phyloP scores from a whole-genome alignment of 2,329 filamentous ascomycete genomes.

The Magnaporthales sp. region DNA sequence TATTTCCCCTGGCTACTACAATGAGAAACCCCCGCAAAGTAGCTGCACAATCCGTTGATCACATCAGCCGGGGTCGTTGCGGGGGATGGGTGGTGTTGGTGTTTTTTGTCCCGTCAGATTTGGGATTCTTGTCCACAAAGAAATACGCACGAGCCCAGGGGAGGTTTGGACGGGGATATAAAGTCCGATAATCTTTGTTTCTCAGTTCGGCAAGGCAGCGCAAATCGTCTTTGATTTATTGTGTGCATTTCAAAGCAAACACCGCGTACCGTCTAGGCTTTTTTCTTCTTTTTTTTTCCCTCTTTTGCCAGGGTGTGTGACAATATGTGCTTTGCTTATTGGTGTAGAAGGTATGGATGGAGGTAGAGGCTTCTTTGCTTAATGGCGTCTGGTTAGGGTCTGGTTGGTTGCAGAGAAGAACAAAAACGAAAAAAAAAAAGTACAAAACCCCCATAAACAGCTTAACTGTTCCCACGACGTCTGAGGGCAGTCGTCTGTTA shows the following conservation, averaged over 20 bases:
- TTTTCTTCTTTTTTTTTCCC: background rate
- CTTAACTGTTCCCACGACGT: no score
- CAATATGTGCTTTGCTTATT: background rate
- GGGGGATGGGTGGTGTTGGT: background rate
- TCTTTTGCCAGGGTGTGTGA: background rate
- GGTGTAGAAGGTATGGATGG: background rate
- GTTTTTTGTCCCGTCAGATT: background rate
- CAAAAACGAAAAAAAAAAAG: no score
- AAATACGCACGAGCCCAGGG: background rate
- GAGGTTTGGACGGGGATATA: background rate
- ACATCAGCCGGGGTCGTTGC: background rate
- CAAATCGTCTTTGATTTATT: conserved; percentile 11
- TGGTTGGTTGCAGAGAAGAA: no score
- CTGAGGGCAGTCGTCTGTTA: no score
- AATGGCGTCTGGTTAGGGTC: no score
- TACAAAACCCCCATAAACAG: no score
- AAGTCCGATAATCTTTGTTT: conserved; percentile 9
- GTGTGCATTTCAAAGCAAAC: background rate
- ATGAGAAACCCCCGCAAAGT: background rate
- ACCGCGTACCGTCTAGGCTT: background rate
- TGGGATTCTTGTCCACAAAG: background rate
- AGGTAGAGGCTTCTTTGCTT: background rate
- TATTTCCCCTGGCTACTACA: conserved; percentile 3
- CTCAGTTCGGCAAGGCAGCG: conserved; percentile 11
- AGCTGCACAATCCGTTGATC: background rate